Evolutionary conservation across 1,284 basidiomycete genomes (phyloP), one percentile per base, ranked within the genome.

Genomic region (Golubevia pallescens): DNA sequence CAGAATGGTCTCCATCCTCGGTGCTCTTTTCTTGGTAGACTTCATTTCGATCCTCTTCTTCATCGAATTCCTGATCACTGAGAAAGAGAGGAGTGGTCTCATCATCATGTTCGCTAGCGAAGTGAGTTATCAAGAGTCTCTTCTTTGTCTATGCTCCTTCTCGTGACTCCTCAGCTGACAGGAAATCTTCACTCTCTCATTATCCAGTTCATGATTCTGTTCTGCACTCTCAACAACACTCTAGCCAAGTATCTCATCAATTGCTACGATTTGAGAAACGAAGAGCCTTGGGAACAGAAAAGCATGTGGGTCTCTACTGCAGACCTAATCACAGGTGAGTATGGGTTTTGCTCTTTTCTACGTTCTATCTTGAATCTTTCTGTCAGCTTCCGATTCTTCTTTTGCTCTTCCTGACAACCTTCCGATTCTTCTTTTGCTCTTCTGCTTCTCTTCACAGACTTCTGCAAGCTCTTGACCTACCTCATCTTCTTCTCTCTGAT

Each of bases 301-400:
- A 95, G 93, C 87, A 96, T 97, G 91, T 96, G 92, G 88, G 88
- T 94, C 14, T 97, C 97, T 87, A 97, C 97, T 82, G 91, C 98
- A 71, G 96, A 98, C 78, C 87, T 98, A 55, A 88, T 89, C n/a
- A 95, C 94, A 59, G 65, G 62, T 67, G 58, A 8, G 65, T 28
- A 7, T 19, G 19, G 21, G 5, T 14, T 51, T 20, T 10, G 24
- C 19, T 5, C 5, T 6, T 34, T 32, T 59, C 19, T n/a, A n/a
- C n/a, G n/a, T n/a, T n/a, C n/a, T n/a, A n/a, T 59, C 57, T 3
- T 3, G 24, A 19, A 28, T 34, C 24, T 16, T 4, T 13, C 20
- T 19, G 5, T 59, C 24, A 6, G 6, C 14, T 19, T 20, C 57
- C 14, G 24, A 51, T 5, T 23, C 10, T 1, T 23, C 21, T 56